phyloP scores from a whole-genome alignment of 1,139 yeast genomes.

The Suhomyces panamericanus region DNA sequence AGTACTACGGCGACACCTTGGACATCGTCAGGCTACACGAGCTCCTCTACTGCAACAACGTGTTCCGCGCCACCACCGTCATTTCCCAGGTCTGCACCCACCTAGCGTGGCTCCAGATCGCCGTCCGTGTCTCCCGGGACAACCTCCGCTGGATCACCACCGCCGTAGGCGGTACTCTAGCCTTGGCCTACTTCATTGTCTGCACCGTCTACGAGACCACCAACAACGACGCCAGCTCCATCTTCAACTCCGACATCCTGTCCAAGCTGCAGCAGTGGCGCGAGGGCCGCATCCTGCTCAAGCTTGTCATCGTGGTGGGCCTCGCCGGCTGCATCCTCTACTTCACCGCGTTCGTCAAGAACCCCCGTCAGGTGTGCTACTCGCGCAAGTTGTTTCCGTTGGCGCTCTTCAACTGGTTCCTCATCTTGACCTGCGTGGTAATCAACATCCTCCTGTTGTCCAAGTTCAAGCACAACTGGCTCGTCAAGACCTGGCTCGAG shows the following conservation, averaged over 20 bases:
- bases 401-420: slow-evolving; percentile 40
- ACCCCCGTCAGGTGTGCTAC: slow-evolving; percentile 37
- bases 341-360: slow-evolving; percentile 32
- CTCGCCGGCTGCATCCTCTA: slow-evolving; percentile 28
- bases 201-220: slow-evolving; percentile 16
- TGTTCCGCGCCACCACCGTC: slow-evolving; percentile 31
- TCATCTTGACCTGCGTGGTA: slow-evolving; percentile 31
- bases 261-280: slow-evolving; percentile 14
- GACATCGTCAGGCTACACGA: slow-evolving; percentile 38
- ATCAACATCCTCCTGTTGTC: slow-evolving; percentile 31
- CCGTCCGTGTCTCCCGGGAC: slow-evolving; percentile 26
- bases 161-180: slow-evolving; percentile 21
- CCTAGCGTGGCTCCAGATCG: slow-evolving; percentile 44
- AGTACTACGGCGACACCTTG: slow-evolving; percentile 39
- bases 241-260: slow-evolving; percentile 14
- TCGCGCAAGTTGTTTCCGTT: slow-evolving; percentile 41
- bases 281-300: slow-evolving; percentile 19
- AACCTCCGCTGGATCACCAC: slow-evolving; percentile 23
- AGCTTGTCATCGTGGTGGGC: slow-evolving; percentile 29
- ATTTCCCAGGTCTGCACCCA: slow-evolving; percentile 37
- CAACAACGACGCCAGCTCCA: slow-evolving; percentile 15
- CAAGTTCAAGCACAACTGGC: slow-evolving; percentile 32
- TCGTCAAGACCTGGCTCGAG: slow-evolving; percentile 39
- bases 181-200: slow-evolving; percentile 22
- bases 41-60: slow-evolving; percentile 28